phyloP scores from a whole-genome alignment of 2,329 filamentous ascomycete genomes.

The Metarhizium brunneum region DNA sequence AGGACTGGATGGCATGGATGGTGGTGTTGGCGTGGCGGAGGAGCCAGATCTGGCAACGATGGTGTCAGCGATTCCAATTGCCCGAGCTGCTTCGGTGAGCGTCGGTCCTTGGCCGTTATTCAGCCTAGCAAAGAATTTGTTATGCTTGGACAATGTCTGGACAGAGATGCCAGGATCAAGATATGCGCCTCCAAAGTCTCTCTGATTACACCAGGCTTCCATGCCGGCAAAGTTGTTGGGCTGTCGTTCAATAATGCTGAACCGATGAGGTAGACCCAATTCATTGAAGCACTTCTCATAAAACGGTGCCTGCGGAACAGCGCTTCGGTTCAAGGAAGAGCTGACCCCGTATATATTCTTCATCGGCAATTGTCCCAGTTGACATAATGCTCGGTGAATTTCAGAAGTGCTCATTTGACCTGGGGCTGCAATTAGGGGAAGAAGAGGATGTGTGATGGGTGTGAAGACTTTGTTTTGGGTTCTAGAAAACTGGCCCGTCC shows the following conservation, averaged over 20 bases:
- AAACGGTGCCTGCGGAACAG: constrained; percentile 68
- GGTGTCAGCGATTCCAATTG: constrained; percentile 75
- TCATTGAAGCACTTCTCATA: constrained; percentile 80
- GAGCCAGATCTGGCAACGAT: constrained; percentile 53
- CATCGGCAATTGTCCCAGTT: constrained; percentile 72
- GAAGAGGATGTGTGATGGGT: constrained; percentile 75
- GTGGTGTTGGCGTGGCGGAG: constrained; percentile 32
- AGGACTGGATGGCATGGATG: constrained; percentile 40
- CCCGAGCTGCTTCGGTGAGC: constrained; percentile 66
- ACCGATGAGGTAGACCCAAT: constrained; percentile 76
- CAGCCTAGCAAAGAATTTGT: constrained; percentile 39
- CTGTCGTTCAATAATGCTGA: constrained; percentile 64
- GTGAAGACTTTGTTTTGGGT: constrained; percentile 81
- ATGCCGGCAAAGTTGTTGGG: constrained; percentile 55
- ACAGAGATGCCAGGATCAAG: constrained; percentile 63
- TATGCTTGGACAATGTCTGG: constrained; percentile 49
- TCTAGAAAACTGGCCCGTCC: constrained; percentile 75
- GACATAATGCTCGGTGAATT: constrained; percentile 70
- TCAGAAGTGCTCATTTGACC: constrained; percentile 80
- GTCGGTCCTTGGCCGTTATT: constrained; percentile 43
- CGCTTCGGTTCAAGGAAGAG: constrained; percentile 51
- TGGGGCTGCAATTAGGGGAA: constrained; percentile 76
- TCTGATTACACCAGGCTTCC: constrained; percentile 62
- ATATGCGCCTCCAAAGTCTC: constrained; percentile 73
- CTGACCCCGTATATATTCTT: constrained; percentile 75